Evolutionary conservation across 768 basidiomycete genomes (phyloP).

Genomic region (Tylopilus balloui): DNA sequence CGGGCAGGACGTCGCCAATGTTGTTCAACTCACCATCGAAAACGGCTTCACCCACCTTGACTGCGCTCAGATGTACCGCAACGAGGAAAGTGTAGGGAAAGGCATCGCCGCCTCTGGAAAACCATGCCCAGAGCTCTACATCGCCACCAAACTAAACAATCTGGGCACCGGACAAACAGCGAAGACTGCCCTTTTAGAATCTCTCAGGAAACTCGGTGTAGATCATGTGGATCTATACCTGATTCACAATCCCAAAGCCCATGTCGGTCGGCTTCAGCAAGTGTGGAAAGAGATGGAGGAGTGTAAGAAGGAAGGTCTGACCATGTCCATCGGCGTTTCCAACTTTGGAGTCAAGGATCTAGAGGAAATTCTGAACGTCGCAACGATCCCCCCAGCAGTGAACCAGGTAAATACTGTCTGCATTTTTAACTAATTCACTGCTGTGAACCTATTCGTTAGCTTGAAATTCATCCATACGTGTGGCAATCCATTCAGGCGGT

Average conservation of each 20-base stretch:
- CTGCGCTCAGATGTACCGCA: conserved; percentile 3
- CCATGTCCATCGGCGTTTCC: conserved; percentile 4
- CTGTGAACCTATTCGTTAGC: not conserved
- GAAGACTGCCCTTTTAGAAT: not conserved
- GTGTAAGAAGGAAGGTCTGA: conserved; percentile 1
- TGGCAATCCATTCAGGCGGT: conserved; percentile 4
- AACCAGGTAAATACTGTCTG: not conserved
- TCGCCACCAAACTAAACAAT: not conserved
- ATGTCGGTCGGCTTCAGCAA: not conserved
- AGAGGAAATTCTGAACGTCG: not conserved
- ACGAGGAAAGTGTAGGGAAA: conserved; percentile 2
- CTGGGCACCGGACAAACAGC: not conserved
- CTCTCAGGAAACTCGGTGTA: not conserved
- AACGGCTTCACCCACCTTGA: not conserved
- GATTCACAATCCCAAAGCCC: not conserved
- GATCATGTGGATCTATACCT: not conserved
- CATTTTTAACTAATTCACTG: not conserved
- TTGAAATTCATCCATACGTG: conserved; percentile 1
- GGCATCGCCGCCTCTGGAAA: not conserved
- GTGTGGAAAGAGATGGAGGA: conserved; percentile 1
- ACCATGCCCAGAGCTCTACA: not conserved
- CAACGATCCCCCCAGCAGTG: not conserved
- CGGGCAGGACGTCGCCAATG: not conserved
- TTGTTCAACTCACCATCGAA: not conserved
- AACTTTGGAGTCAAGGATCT: conserved; percentile 1